These are phyloP conservation scores for Xerocomus nothofagi DNA, from an alignment of 1,284 basidiomycete species.

Conservation along the genomic window DNA sequence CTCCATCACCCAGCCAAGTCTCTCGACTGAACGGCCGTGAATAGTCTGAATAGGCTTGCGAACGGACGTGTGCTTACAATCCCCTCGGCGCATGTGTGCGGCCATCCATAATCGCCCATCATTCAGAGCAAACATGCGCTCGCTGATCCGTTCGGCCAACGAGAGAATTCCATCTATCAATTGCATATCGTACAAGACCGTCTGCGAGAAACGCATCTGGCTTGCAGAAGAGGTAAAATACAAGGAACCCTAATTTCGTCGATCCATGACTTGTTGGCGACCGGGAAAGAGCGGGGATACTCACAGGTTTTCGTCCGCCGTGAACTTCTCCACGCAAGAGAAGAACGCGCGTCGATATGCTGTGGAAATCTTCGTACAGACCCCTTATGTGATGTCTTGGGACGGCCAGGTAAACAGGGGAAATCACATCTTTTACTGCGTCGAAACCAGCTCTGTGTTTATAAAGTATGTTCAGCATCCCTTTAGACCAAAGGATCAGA, in stretches of 20 bases:
- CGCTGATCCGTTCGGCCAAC: slow-evolving; percentile 35
- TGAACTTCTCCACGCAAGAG: slow-evolving; percentile 44
- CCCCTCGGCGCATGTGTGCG: slow-evolving; percentile 50
- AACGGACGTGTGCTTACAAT: slow-evolving; percentile 34
- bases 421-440: slow-evolving; percentile 41
- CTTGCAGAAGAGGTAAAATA: slow-evolving; percentile 39
- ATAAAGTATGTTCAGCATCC: background rate
- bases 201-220: slow-evolving; percentile 35
- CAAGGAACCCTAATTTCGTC: slow-evolving; percentile 35
- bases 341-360: slow-evolving; percentile 38
- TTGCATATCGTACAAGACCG: slow-evolving; percentile 38
- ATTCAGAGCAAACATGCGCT: slow-evolving; percentile 37
- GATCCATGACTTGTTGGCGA: background rate
- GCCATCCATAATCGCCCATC: slow-evolving; percentile 45
- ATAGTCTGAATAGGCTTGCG: background rate
- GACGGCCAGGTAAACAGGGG: slow-evolving; percentile 38
- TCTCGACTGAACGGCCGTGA: slow-evolving; percentile 22
- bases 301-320: slow-evolving; percentile 41
- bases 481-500: background rate
- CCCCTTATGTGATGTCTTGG: slow-evolving; percentile 37
- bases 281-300: slow-evolving; percentile 11
- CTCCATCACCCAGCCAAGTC: slow-evolving; percentile 39
- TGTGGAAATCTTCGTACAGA: slow-evolving; percentile 40
- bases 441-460: slow-evolving; percentile 39
- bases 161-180: slow-evolving; percentile 33